Percentiles rank a stretch among this genome's conserved stretches.
Evolutionary conservation across 805 yeast genomes (phyloP).

Genomic region (Ogataea nitratoaversa): DNA sequence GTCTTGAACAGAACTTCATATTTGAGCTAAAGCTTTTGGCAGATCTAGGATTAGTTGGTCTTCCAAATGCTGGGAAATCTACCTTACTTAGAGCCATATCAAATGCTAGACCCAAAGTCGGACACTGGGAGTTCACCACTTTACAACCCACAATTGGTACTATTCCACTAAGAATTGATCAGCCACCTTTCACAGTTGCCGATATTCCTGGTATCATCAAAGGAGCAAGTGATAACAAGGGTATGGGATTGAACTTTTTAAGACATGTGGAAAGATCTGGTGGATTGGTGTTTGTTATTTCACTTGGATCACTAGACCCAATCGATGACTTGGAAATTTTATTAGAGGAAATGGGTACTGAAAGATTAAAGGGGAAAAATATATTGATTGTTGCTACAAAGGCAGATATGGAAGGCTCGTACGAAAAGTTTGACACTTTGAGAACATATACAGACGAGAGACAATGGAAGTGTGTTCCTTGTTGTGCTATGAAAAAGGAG

Average conservation of each 20-base stretch:
- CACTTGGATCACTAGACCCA: constrained; percentile 67
- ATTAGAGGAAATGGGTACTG: constrained; percentile 65
- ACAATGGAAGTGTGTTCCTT: constrained; percentile 73
- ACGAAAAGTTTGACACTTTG: constrained; percentile 44
- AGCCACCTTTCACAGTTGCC: constrained; percentile 82
- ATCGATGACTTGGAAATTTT: constrained; percentile 58
- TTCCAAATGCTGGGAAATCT: constrained; percentile 96
- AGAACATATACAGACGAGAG: constrained; percentile 38
- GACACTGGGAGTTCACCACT: constrained; percentile 97
- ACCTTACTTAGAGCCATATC: constrained; percentile 84
- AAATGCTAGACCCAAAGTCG: constrained; percentile 83
- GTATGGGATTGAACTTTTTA: constrained; percentile 90
- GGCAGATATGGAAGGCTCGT: constrained; percentile 68
- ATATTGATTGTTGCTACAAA: constrained; percentile 87
- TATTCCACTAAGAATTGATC: constrained; percentile 59
- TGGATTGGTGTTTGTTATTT: constrained; percentile 83
- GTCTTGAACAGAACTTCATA: constrained; percentile 61
- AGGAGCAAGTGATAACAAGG: constrained; percentile 82
- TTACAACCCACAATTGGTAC: constrained; percentile 91
- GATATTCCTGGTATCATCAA: constrained; percentile 95
- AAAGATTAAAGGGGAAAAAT: constrained; percentile 55
- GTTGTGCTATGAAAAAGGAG: constrained; percentile 72
- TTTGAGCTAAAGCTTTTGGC: constrained; percentile 87
- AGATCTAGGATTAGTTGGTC: constrained; percentile 88
- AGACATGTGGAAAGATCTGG: constrained; percentile 90